A percentile compares a stretch with the other conserved stretches of the same genome.
phyloP scores from a whole-genome alignment of 441 rosid species.

The Aleurites moluccanus region DNA sequence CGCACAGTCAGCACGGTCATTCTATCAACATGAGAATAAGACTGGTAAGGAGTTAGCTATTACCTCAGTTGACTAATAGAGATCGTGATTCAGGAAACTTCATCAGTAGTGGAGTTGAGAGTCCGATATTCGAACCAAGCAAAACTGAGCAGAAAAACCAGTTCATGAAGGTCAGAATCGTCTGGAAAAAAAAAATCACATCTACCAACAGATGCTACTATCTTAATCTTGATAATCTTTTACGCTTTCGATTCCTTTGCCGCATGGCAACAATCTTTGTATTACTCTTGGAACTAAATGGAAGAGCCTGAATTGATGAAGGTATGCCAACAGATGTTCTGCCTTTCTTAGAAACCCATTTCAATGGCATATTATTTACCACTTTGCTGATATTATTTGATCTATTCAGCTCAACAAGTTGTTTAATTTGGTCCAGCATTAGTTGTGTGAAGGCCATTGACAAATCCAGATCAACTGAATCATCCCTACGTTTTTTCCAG shows the following conservation, averaged over 20 bases:
- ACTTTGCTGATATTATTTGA: constrained; percentile 53
- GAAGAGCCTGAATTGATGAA: constrained; percentile 41
- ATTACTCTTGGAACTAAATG: constrained; percentile 31
- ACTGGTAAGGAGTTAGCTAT: not conserved
- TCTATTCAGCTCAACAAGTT: constrained; percentile 56
- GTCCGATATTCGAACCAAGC: not conserved
- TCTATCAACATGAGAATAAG: not conserved
- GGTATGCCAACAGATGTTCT: constrained; percentile 81
- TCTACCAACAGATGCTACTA: constrained; percentile 20
- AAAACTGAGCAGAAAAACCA: not conserved
- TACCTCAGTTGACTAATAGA: not conserved
- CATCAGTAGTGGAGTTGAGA: not conserved
- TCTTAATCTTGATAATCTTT: constrained; percentile 49
- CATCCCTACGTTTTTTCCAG: constrained; percentile 68
- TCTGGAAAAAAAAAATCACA: constrained; percentile 9
- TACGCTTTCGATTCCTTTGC: constrained; percentile 45
- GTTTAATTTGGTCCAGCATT: constrained; percentile 76
- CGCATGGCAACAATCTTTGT: constrained; percentile 17
- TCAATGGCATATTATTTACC: constrained; percentile 61
- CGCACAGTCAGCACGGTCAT: not conserved
- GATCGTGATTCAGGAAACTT: not conserved
- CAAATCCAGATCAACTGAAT: constrained; percentile 59
- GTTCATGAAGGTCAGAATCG: not conserved
- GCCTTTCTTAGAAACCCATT: constrained; percentile 76
- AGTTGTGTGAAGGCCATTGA: constrained; percentile 72